phyloP scores from a whole-genome alignment of 2,329 filamentous ascomycete genomes.

The Trichoderma atroviride region DNA sequence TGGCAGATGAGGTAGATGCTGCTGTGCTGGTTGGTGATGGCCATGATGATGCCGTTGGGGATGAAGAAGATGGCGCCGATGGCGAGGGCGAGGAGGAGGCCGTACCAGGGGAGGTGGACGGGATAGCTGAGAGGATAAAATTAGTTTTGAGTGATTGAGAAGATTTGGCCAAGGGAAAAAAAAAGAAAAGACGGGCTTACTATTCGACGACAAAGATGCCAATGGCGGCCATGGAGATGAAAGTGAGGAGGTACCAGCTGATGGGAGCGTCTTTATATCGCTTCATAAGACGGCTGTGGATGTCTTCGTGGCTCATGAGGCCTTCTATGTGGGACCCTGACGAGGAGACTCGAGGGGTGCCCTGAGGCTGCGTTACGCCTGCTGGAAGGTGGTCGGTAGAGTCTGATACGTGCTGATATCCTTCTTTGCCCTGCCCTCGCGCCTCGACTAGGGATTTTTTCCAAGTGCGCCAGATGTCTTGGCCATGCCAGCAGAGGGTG shows the following conservation, averaged over 20 bases:
- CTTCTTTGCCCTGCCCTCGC: constrained; percentile 50
- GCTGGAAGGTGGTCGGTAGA: constrained; percentile 31
- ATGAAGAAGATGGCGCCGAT: constrained; percentile 85
- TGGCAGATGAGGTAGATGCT: constrained; percentile 87
- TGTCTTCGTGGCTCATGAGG: constrained; percentile 72
- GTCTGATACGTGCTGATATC: constrained; percentile 55
- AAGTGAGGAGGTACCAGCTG: constrained; percentile 78
- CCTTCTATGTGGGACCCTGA: constrained; percentile 50
- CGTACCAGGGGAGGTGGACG: constrained; percentile 84
- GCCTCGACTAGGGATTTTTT: constrained; percentile 68
- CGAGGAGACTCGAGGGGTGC: constrained; percentile 33
- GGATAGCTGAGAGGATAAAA: constrained; percentile 60
- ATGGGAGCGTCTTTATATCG: constrained; percentile 81
- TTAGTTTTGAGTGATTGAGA: no score
- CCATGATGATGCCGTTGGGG: constrained; percentile 90
- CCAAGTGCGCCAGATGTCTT: constrained; percentile 79
- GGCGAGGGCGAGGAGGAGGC: constrained; percentile 73
- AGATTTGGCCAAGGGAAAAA: neutral
- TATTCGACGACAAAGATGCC: constrained; percentile 86
- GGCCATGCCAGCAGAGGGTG: constrained; percentile 81
- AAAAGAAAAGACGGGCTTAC: constrained; percentile 50
- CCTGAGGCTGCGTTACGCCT: neutral
- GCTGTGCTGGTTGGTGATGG: constrained; percentile 86
- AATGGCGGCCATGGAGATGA: constrained; percentile 73
- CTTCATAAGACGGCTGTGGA: constrained; percentile 82